These are phyloP conservation scores for Xylaria sp. DNA, from an alignment of 495 filamentous ascomycete genomes.

Conservation along the genomic window DNA sequence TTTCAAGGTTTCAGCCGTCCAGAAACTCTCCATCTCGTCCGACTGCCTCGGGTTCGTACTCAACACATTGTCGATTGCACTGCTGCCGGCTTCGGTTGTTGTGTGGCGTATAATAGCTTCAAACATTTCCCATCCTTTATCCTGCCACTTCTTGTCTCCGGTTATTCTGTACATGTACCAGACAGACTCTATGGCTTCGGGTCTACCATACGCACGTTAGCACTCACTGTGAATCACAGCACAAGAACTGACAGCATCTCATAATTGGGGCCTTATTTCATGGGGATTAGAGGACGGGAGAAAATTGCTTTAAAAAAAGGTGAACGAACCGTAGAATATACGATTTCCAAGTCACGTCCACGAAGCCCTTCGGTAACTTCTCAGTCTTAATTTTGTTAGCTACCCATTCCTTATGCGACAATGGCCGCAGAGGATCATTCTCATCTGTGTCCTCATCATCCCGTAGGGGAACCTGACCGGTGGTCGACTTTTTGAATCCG, in stretches of 20 bases:
- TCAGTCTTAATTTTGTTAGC: slow-evolving; percentile 64
- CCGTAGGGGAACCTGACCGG: slow-evolving; percentile 37
- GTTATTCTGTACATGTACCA: slow-evolving; percentile 96
- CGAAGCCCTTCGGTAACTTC: slow-evolving; percentile 71
- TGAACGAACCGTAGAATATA: slow-evolving; percentile 78
- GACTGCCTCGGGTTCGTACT: slow-evolving; percentile 35
- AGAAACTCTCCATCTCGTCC: slow-evolving; percentile 69
- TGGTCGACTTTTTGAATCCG: slow-evolving; percentile 13
- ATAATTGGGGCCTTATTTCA: not conserved
- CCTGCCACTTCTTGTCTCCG: slow-evolving; percentile 78
- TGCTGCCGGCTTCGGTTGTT: slow-evolving; percentile 69
- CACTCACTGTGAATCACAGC: slow-evolving; percentile 7
- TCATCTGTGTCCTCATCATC: slow-evolving; percentile 32
- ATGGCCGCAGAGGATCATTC: slow-evolving; percentile 47
- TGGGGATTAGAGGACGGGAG: not conserved
- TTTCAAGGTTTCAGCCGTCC: slow-evolving; percentile 84
- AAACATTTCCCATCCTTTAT: slow-evolving; percentile 93
- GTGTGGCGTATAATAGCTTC: slow-evolving; percentile 72
- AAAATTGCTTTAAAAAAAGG: slow-evolving; percentile 7
- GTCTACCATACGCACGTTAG: slow-evolving; percentile 56
- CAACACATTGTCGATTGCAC: slow-evolving; percentile 79
- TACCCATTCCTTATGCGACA: slow-evolving; percentile 70
- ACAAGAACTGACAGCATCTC: slow-evolving; percentile 7
- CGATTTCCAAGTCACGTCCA: slow-evolving; percentile 59
- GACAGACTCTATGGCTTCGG: slow-evolving; percentile 93